Percentiles rank a stretch among this genome's conserved stretches.
Conservation (phyloP, 768 basidiomycete genomes). For the Hydnum rufescens region DNA sequence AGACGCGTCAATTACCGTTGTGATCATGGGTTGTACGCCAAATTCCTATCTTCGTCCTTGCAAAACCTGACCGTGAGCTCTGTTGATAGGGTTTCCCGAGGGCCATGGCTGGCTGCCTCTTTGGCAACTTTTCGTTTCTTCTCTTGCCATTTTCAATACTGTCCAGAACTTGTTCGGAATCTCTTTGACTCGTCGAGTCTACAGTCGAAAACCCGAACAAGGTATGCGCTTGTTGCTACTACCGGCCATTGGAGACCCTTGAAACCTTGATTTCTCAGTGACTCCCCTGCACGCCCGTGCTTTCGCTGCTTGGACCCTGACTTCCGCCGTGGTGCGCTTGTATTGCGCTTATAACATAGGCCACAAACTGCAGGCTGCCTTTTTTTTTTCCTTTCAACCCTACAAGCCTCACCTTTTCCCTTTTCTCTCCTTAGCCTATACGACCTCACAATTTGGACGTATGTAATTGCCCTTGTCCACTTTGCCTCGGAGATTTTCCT, state of each 20-base stretch:
- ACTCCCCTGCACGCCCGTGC: constrained; percentile 73
- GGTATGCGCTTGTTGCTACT: constrained; percentile 14
- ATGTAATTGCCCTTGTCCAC: constrained; percentile 78
- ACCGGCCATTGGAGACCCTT: neutral
- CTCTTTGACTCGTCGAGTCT: constrained; percentile 58
- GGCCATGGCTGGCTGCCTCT: constrained; percentile 69
- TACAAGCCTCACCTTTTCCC: constrained; percentile 3
- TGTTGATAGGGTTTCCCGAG: too few relatives aligned
- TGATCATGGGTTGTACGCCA: too few relatives aligned
- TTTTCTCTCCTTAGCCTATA: constrained; percentile 41
- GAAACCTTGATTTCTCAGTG: constrained; percentile 28
- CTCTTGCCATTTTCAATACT: constrained; percentile 67
- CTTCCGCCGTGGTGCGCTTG: constrained; percentile 58
- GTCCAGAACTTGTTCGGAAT: constrained; percentile 64
- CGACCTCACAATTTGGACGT: constrained; percentile 71
- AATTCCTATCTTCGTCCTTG: too few relatives aligned
- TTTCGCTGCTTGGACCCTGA: constrained; percentile 82
- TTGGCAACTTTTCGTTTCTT: constrained; percentile 74
- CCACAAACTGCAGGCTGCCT: constrained; percentile 44
- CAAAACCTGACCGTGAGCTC: too few relatives aligned
- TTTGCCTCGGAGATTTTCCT: constrained; percentile 73
- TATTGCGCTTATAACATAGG: constrained; percentile 85
- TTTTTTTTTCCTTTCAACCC: neutral
- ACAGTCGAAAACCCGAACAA: constrained; percentile 27
- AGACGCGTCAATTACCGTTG: too few relatives aligned